Percentiles rank a stretch among this genome's conserved stretches.
Conservation (phyloP, 2,329 filamentous ascomycete species). For the Aspergillus brasiliensis region DNA sequence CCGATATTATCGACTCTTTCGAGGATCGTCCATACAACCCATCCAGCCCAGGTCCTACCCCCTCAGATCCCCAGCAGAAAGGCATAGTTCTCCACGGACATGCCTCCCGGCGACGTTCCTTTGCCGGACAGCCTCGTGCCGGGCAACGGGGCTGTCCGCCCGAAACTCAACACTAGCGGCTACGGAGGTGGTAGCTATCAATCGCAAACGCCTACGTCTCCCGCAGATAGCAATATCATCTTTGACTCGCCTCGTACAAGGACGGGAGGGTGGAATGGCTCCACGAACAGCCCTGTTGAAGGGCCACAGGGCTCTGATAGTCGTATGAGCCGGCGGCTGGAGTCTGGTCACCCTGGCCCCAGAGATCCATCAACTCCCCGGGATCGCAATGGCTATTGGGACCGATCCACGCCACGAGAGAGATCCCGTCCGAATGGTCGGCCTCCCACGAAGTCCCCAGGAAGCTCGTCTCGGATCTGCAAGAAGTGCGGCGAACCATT, state of each 20-base stretch:
- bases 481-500: conserved; percentile 87
- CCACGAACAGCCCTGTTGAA: conserved; percentile 25
- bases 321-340: conserved; percentile 34
- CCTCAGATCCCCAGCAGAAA: conserved; percentile 9
- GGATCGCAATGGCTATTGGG: conserved; percentile 35
- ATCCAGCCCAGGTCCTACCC: neutral
- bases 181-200: conserved; percentile 38
- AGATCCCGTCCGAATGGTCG: conserved; percentile 40
- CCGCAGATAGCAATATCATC: conserved; percentile 37
- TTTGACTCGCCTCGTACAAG: conserved; percentile 41
- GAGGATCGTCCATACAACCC: neutral
- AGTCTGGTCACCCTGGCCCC: conserved; percentile 27
- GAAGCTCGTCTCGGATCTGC: conserved; percentile 56
- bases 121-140: conserved; percentile 47
- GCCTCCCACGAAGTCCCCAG: conserved; percentile 39
- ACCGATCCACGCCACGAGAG: conserved; percentile 38
- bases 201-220: conserved; percentile 44
- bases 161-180: conserved; percentile 39
- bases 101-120: conserved; percentile 45
- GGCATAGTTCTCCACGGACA: conserved; percentile 31
- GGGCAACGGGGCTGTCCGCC: conserved; percentile 42
- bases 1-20: conserved; percentile 4
- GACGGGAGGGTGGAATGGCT: conserved; percentile 26
- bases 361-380: conserved; percentile 26
- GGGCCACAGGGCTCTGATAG: conserved; percentile 32